A percentile compares a stretch with the other conserved stretches of the same genome.
Conservation (phyloP, 805 yeast species). For the Grigorovia jiainica region DNA sequence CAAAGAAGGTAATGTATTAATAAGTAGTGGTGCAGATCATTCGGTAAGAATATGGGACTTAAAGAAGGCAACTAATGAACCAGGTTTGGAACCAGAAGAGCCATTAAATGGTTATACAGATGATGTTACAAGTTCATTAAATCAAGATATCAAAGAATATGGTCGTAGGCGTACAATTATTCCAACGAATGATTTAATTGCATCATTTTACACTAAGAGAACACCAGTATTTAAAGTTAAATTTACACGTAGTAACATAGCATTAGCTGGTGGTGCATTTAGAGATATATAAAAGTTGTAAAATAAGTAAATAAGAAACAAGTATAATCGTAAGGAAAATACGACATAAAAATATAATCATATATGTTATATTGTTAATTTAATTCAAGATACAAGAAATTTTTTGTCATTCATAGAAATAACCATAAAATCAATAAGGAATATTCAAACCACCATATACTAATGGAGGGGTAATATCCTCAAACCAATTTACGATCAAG, state of each 20-base stretch:
- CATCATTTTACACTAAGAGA: conserved; percentile 85
- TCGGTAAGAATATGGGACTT: conserved; percentile 96
- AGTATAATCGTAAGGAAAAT: too few species aligned
- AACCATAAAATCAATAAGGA: too few species aligned
- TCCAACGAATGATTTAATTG: conserved; percentile 86
- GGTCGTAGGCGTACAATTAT: conserved; percentile 57
- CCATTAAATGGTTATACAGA: conserved; percentile 34
- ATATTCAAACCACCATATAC: too few species aligned
- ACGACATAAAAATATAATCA: too few species aligned
- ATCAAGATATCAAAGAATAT: conserved; percentile 36
- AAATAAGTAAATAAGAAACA: too few species aligned
- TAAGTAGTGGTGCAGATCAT: conserved; percentile 87
- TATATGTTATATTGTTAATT: too few species aligned
- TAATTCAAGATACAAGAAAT: too few species aligned
- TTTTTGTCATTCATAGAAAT: too few species aligned
- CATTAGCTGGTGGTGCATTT: conserved; percentile 89
- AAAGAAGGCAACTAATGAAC: conserved; percentile 72
- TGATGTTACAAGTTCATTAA: conserved; percentile 25
- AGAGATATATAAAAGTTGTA: conserved; percentile 27
- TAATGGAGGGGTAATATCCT: too few species aligned
- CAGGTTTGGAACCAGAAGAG: conserved; percentile 69
- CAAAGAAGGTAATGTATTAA: conserved; percentile 78
- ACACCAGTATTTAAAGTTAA: conserved; percentile 91
- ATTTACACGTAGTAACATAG: conserved; percentile 82
- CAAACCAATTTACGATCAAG: too few species aligned